Evolutionary conservation across 805 yeast species (phyloP).

Genomic region (Saturnispora sanitii): DNA sequence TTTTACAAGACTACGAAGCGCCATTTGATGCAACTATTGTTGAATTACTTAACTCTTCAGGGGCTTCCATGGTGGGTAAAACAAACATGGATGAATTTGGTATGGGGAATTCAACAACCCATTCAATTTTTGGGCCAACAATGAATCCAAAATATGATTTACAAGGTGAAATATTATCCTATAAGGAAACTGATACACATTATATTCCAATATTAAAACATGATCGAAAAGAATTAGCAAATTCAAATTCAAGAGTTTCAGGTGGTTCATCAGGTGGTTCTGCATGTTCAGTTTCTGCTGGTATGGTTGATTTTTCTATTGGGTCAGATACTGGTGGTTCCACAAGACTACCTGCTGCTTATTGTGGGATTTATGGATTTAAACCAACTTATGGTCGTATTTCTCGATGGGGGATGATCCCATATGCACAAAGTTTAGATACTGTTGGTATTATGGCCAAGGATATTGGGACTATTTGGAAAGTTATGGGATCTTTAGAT

Average conservation of each 20-base stretch:
- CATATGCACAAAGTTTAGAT: constrained; percentile 91
- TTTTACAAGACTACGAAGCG: constrained; percentile 49
- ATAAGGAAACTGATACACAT: constrained; percentile 12
- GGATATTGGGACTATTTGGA: constrained; percentile 32
- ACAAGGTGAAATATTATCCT: constrained; percentile 14
- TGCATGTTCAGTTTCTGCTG: constrained; percentile 83
- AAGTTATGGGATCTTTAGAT: constrained; percentile 50
- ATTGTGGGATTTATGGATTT: constrained; percentile 75
- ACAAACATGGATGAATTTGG: constrained; percentile 95
- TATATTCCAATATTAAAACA: constrained; percentile 5
- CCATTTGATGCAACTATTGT: constrained; percentile 81
- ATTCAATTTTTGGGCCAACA: constrained; percentile 48
- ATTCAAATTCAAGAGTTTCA: constrained; percentile 35
- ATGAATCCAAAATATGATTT: constrained; percentile 35
- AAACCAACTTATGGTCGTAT: constrained; percentile 91
- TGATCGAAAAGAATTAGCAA: neutral
- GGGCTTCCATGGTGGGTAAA: constrained; percentile 59
- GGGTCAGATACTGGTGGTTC: constrained; percentile 99
- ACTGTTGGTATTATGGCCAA: constrained; percentile 79
- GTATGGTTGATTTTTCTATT: constrained; percentile 58
- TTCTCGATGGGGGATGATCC: constrained; percentile 84
- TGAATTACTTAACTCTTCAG: constrained; percentile 38
- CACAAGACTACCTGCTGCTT: constrained; percentile 84
- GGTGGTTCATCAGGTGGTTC: constrained; percentile 98
- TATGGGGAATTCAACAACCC: constrained; percentile 75